A percentile compares a stretch with the other conserved stretches of the same genome.
Evolutionary conservation across 352 stramenopile species (phyloP).

Genomic region (Thraustotheca clavata): DNA sequence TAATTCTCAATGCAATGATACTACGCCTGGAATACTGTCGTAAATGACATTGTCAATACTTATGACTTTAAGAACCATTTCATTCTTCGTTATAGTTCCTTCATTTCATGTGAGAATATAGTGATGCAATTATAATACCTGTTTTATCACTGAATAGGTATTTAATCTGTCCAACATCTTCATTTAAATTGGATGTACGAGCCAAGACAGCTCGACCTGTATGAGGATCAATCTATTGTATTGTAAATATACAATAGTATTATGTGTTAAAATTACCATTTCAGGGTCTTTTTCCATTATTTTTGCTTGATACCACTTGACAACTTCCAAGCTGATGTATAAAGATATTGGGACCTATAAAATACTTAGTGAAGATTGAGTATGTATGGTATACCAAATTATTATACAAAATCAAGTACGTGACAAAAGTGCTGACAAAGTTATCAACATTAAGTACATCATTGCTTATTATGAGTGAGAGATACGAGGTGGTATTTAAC

Average conservation of each 20-base stretch:
- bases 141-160: constrained; percentile 99
- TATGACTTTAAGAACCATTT: constrained; percentile 96
- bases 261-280: constrained; percentile 33
- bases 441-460: constrained; percentile 19
- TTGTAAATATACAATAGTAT: background rate
- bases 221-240: constrained; percentile 13
- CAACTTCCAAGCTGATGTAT: constrained; percentile 95
- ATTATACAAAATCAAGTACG: constrained; percentile 83
- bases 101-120: background rate
- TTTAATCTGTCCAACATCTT: constrained; percentile 95
- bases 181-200: constrained; percentile 90
- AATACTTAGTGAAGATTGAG: background rate
- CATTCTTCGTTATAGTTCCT: constrained; percentile 96
- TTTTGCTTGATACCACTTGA: constrained; percentile 92
- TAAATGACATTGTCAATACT: constrained; percentile 88
- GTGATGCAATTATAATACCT: constrained; percentile 31
- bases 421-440: constrained; percentile 31
- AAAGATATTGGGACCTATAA: constrained; percentile 90
- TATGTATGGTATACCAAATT: constrained; percentile 40
- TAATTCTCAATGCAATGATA: background rate
- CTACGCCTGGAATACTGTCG: constrained; percentile 30
- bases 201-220: constrained; percentile 67
- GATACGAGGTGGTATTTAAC: background rate
- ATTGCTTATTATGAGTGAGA: constrained; percentile 6
- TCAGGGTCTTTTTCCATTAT: constrained; percentile 85